Evolutionary conservation across 2,329 filamentous ascomycete species (phyloP).

Genomic region (Colletotrichum sidae): DNA sequence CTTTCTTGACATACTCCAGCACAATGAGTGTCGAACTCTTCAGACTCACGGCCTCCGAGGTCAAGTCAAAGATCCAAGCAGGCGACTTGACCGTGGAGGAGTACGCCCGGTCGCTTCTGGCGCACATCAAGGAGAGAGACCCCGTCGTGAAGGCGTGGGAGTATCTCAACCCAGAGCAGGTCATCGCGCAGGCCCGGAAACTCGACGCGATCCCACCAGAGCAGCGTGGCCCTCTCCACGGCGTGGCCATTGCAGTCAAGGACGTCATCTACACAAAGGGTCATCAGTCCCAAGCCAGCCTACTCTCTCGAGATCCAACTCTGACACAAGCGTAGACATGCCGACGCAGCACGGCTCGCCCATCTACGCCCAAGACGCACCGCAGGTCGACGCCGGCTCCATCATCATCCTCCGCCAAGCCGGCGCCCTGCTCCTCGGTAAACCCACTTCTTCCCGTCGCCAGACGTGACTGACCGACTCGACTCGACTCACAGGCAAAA

Average conservation of each 20-base stretch:
- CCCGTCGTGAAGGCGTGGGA: slow-evolving; percentile 62
- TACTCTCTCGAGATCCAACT: neutral
- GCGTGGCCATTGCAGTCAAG: slow-evolving; percentile 69
- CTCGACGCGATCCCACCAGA: slow-evolving; percentile 61
- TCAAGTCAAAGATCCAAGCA: slow-evolving; percentile 49
- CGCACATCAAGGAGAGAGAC: slow-evolving; percentile 58
- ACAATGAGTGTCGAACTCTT: slow-evolving; percentile 28
- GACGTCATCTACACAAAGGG: slow-evolving; percentile 70
- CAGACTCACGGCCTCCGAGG: slow-evolving; percentile 55
- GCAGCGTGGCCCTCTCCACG: slow-evolving; percentile 66
- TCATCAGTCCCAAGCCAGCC: slow-evolving; percentile 28
- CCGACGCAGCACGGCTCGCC: slow-evolving; percentile 67
- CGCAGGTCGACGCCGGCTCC: slow-evolving; percentile 62
- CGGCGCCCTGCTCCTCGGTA: slow-evolving; percentile 67
- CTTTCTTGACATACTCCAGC: neutral
- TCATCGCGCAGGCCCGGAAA: slow-evolving; percentile 60
- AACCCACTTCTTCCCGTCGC: no score
- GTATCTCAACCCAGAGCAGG: slow-evolving; percentile 56
- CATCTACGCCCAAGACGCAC: slow-evolving; percentile 60
- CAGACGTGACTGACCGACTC: no score
- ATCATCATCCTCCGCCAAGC: slow-evolving; percentile 64
- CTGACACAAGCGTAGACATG: slow-evolving; percentile 56
- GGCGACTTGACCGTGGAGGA: slow-evolving; percentile 59
- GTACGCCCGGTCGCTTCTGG: slow-evolving; percentile 60
- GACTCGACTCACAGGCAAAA: slow-evolving; percentile 42